A percentile compares a stretch with the other conserved stretches of the same genome.
Conservation (phyloP, 768 basidiomycete species). For the Candolleomyces efflorescens region DNA sequence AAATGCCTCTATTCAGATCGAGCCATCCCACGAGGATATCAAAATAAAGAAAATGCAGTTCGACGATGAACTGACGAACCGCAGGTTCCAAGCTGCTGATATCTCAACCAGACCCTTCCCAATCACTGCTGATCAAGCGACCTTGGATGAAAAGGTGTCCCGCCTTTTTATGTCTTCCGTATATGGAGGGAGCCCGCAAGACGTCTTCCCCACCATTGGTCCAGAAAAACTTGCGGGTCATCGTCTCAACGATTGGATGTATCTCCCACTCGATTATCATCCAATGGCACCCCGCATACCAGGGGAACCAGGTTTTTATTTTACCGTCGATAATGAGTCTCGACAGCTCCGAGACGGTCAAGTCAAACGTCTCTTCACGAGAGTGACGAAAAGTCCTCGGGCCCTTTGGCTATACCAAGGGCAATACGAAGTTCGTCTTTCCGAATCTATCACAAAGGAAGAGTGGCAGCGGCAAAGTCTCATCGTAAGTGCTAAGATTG, state of each 20-base stretch:
- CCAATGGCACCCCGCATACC: constrained; percentile 23
- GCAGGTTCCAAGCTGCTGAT: background rate
- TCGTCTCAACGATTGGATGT: constrained; percentile 26
- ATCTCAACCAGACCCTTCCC: background rate
- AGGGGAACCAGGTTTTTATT: constrained; percentile 25
- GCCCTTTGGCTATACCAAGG: constrained; percentile 29
- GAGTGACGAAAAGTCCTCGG: constrained; percentile 16
- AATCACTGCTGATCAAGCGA: background rate
- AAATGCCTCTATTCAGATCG: no score
- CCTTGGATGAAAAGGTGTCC: constrained; percentile 1
- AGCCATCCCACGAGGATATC: no score
- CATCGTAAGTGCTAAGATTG: constrained; percentile 9
- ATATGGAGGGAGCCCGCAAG: constrained; percentile 21
- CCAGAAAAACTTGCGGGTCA: constrained; percentile 14
- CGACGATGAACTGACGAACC: background rate
- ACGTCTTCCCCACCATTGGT: constrained; percentile 13
- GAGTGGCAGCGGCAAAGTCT: constrained; percentile 17
- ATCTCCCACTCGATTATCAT: constrained; percentile 18
- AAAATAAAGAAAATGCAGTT: background rate
- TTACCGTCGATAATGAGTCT: constrained; percentile 9
- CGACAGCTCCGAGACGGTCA: constrained; percentile 6
- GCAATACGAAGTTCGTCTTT: constrained; percentile 26
- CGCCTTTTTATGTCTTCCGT: constrained; percentile 14
- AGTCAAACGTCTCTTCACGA: constrained; percentile 28
- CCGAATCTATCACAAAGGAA: constrained; percentile 33